These are phyloP conservation scores for Tubosaeta sp. DNA, from an alignment of 768 basidiomycete species.

Conservation along the genomic window DNA sequence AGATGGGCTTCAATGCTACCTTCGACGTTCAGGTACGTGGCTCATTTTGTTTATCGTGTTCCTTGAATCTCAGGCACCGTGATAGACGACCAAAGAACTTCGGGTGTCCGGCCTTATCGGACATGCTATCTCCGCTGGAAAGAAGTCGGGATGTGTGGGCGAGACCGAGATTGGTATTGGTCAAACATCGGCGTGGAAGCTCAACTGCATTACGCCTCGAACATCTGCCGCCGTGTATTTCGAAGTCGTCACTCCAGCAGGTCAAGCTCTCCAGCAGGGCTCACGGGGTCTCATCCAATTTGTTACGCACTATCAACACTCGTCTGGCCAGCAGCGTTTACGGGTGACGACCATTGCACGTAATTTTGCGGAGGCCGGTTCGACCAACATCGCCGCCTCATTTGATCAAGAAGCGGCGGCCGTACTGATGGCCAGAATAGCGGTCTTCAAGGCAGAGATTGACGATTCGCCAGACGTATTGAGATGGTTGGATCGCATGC, in stretches of 20 bases:
- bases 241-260: slow-evolving; percentile 96
- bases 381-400: slow-evolving; percentile 84
- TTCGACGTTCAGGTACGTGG: slow-evolving; percentile 86
- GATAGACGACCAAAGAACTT: slow-evolving; percentile 94
- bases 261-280: slow-evolving; percentile 84
- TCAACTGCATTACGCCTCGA: slow-evolving; percentile 84
- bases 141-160: slow-evolving; percentile 94
- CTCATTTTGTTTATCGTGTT: neutral
- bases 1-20: slow-evolving; percentile 99
- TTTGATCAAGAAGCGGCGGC: slow-evolving; percentile 99
- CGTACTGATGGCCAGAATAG: slow-evolving; percentile 97
- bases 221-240: slow-evolving; percentile 94
- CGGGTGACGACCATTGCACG: slow-evolving; percentile 98
- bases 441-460: slow-evolving; percentile 98
- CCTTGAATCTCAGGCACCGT: slow-evolving; percentile 2
- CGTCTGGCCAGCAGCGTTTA: slow-evolving; percentile 89
- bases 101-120: slow-evolving; percentile 98
- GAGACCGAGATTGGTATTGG: slow-evolving; percentile 99
- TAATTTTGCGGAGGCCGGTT: slow-evolving; percentile 97
- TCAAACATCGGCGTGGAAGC: slow-evolving; percentile 97
- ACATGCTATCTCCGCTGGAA: slow-evolving; percentile 94
- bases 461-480: slow-evolving; percentile 97
- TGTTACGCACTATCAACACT: slow-evolving; percentile 97
- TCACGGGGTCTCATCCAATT: slow-evolving; percentile 96
- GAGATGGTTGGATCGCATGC: slow-evolving; percentile 97